Conservation (phyloP, 768 basidiomycete genomes). For the button mushroom (Agaricus bisporus) region DNA sequence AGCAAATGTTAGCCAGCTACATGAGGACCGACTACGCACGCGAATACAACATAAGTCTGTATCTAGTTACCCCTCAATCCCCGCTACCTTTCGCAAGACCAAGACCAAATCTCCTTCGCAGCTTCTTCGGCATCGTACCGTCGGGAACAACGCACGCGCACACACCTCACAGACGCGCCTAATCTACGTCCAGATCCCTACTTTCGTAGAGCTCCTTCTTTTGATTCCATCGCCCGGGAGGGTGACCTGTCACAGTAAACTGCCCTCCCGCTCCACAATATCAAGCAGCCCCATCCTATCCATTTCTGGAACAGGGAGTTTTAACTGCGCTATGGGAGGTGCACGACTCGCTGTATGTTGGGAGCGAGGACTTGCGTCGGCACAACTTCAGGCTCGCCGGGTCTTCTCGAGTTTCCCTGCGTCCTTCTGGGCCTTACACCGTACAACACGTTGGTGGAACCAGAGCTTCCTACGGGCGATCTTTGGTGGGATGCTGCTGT, state of each 20-base stretch:
- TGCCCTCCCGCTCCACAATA: neutral
- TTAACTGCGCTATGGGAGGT: neutral
- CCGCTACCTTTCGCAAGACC: neutral
- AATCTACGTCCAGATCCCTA: neutral
- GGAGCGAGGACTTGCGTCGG: neutral
- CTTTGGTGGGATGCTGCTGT: constrained; percentile 1
- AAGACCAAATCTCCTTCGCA: too few relatives aligned
- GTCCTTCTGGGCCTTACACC: constrained; percentile 3
- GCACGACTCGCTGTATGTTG: neutral
- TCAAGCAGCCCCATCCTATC: constrained; percentile 1
- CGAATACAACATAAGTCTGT: too few relatives aligned
- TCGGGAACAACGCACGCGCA: neutral
- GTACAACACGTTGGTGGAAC: neutral
- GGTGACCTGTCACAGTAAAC: constrained; percentile 6
- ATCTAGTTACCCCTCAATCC: neutral
- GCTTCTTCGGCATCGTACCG: neutral
- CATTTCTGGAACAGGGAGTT: constrained; percentile 7
- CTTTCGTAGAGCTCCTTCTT: neutral
- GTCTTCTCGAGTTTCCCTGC: neutral
- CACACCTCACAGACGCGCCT: neutral
- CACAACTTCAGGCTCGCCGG: constrained; percentile 1
- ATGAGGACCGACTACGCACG: too few relatives aligned
- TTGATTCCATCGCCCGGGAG: constrained; percentile 4
- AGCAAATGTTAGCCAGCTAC: too few relatives aligned
- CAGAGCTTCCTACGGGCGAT: neutral